phyloP scores from a whole-genome alignment of 805 yeast species.

The Yarrowia divulgata region DNA sequence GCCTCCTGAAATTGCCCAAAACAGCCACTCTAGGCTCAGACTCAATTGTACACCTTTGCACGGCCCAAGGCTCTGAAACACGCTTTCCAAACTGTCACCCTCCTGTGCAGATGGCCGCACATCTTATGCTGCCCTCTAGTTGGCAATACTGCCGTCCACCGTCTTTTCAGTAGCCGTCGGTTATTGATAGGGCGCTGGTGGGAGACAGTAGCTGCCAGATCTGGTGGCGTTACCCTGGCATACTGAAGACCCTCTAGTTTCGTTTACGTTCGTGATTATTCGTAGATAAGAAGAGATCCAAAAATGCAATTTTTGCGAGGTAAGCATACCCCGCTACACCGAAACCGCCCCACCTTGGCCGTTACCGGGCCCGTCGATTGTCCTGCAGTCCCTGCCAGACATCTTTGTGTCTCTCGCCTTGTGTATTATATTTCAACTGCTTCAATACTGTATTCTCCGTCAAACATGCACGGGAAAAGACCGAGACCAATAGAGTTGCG shows the following conservation, averaged over 20 bases:
- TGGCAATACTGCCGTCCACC: constrained; percentile 15
- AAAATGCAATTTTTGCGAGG: not conserved
- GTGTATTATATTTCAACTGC: constrained; percentile 5
- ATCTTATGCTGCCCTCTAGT: constrained; percentile 21
- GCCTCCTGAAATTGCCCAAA: not conserved
- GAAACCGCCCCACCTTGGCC: constrained; percentile 15
- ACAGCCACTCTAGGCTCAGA: not conserved
- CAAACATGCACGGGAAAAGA: constrained; percentile 6
- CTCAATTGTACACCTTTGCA: not conserved
- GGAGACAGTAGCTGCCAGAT: not conserved
- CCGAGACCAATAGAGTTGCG: constrained; percentile 33
- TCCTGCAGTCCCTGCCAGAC: not conserved
- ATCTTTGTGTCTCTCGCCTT: not conserved
- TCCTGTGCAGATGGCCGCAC: constrained; percentile 5
- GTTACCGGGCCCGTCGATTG: constrained; percentile 6
- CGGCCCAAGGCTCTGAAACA: constrained; percentile 6
- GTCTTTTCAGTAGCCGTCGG: constrained; percentile 21
- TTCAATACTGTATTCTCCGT: not conserved
- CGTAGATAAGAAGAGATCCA: too few species aligned
- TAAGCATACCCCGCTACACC: constrained; percentile 13
- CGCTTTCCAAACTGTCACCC: not conserved
- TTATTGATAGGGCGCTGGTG: constrained; percentile 10
- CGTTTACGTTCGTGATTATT: not conserved
- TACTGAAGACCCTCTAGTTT: not conserved
- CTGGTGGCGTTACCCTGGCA: not conserved